Evolutionary conservation across 2,329 filamentous ascomycete species (phyloP), one percentile per base, ranked within the genome.

Genomic region (Triangularia verruculosa): DNA sequence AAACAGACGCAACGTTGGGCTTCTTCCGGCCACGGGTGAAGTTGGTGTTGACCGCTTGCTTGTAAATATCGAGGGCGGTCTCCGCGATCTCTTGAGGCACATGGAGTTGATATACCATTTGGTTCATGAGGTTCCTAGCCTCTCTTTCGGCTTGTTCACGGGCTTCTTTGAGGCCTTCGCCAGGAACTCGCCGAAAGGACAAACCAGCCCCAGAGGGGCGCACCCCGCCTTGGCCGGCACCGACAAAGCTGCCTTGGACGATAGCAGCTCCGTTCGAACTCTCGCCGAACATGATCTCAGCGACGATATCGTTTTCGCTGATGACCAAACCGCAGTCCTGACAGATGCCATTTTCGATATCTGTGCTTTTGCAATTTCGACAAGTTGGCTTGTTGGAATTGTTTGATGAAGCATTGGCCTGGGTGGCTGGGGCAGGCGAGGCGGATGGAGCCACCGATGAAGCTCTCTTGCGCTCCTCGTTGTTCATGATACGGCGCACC

Each of bases 221-320:
- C 28, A 90, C 89, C 71, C 91, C 88, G 24, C 91, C 92, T 73
- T 97, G 92, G 74, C 93, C 91, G 64, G 92, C 91, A 61, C 88
- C 89, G 65, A 99, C 87, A 73, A 89, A 96, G 67, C 89, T 93
- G 74, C 95, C 95, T 75, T 97, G 92, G 17, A 97, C 92, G 58
- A 96, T 86, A 59, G 94, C 93, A 57, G 91, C 92, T 71, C 95
- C 95, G 32, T 87, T 88, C 0, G 91, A 87, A 27, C 87, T 90
- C 79, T 99, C 94, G 68, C 93, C 93, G 73, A 98, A 99, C 22
- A 89, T 89, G 66, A 98, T 86, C 75, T 99, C 95, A 57, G 92
- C 86, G 64, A 97, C 93, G 67, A 98, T 97, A 72, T 96, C 93
- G 74, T 87, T 89, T 73, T 96, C 90, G 70, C 91, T 89, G 62